Evolutionary conservation across 2,329 filamentous ascomycete species (phyloP).

Genomic region (Ophiostoma himal-ulmi): DNA sequence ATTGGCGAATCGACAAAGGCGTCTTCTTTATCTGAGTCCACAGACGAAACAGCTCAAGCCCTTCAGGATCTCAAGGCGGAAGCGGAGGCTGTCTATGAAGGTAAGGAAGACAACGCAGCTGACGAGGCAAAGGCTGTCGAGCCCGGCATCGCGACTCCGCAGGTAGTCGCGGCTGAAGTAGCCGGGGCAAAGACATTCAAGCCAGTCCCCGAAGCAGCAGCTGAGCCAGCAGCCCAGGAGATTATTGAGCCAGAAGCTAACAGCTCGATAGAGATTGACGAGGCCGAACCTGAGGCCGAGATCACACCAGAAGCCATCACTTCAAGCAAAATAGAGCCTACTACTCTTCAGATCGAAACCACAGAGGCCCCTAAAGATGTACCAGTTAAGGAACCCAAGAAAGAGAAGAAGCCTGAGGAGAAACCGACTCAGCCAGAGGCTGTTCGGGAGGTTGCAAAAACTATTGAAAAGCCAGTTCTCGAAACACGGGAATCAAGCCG

Average conservation of each 20-base stretch:
- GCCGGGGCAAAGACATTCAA: neutral
- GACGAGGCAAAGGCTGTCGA: neutral
- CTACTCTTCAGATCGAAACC: neutral
- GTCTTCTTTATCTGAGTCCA: slow-evolving; percentile 58
- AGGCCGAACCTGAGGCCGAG: neutral
- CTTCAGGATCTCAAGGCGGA: slow-evolving; percentile 15
- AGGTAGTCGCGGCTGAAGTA: neutral
- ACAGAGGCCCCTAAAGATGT: neutral
- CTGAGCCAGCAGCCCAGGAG: neutral
- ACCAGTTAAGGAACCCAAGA: neutral
- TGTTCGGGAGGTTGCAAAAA: neutral
- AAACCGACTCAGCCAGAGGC: neutral
- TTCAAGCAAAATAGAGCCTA: neutral
- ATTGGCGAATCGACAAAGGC: slow-evolving; percentile 56
- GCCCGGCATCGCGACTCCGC: neutral
- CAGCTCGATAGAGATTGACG: neutral
- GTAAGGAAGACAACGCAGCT: no score
- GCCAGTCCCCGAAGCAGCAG: neutral
- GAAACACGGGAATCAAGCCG: neutral
- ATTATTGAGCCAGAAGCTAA: neutral
- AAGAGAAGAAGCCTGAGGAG: neutral
- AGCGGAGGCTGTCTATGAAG: neutral
- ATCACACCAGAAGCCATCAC: neutral
- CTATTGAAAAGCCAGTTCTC: neutral
- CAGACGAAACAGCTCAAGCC: slow-evolving; percentile 50